A percentile compares a stretch with the other conserved stretches of the same genome.
These are phyloP conservation scores for Cynara cardunculus DNA, from an alignment of 129 eudicot species.

Conservation along the genomic window DNA sequence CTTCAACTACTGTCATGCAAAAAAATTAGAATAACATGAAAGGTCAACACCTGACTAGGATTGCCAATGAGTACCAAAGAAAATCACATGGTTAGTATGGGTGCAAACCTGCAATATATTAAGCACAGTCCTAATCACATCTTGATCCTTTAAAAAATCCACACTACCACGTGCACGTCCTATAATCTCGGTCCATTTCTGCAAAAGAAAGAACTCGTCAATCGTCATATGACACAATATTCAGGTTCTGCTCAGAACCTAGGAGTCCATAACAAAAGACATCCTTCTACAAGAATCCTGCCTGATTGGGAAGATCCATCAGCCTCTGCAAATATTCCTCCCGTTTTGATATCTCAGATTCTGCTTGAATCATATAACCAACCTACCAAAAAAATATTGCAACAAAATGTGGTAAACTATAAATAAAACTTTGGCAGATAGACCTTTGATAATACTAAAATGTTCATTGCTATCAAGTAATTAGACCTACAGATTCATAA, in stretches of 20 bases:
- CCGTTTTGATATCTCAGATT: constrained; percentile 75
- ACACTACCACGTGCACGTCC: constrained; percentile 92
- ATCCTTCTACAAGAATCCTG: constrained; percentile 8
- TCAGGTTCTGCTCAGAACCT: neutral
- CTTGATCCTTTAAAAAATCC: constrained; percentile 76
- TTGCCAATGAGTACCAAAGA: neutral
- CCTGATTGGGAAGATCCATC: constrained; percentile 97
- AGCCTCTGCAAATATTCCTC: constrained; percentile 88
- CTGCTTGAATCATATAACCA: constrained; percentile 93
- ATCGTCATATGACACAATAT: constrained; percentile 21
- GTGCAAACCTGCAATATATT: constrained; percentile 84
- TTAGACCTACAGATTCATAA: constrained; percentile 83
- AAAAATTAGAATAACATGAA: no score
- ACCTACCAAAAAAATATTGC: constrained; percentile 40
- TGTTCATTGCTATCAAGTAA: neutral
- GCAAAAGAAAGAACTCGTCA: constrained; percentile 25
- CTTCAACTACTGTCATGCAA: no score
- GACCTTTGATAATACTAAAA: neutral
- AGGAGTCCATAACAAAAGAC: neutral
- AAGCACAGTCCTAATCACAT: constrained; percentile 79
- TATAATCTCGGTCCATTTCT: constrained; percentile 96
- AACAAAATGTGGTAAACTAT: neutral
- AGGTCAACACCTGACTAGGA: neutral
- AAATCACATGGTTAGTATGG: neutral
- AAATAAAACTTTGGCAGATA: neutral